Evolutionary conservation across 2,329 filamentous ascomycete species (phyloP), one percentile per base, ranked within the genome.

Genomic region (Fusarium xylarioides): DNA sequence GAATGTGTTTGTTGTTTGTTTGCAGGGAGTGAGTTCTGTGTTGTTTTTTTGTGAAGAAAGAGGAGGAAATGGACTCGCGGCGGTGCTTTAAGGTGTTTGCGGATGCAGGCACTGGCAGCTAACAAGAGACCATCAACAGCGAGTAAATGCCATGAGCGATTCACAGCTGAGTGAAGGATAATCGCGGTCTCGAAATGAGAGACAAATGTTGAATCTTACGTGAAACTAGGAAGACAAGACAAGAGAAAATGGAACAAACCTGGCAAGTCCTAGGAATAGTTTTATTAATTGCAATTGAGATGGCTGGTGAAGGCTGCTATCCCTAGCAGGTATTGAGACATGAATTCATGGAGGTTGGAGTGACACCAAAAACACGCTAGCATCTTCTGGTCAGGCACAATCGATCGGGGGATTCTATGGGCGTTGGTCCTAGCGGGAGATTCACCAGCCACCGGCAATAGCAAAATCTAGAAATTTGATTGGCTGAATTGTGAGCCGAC

Each of bases 281-380:
- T 77, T 75, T 77, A 78, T 71, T 63, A 30, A 62, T 47, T 69
- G 59, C 63, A 77, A 78, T 74, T 75, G 28, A 67, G 76, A 77
- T 77, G 76, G 76, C 76, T 78, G 76, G 76, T 75, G 63, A 68
- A 70, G 58, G 26, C 46, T 52, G 30, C 35, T 44, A 64, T 69
- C 58, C 66, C 66, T 69, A 32, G 50, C 38, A 42, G 47, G 54
- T 38, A 40, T 43, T 18, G 59, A 55, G 50, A 68, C 49, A 35
- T 59, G 63, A 67, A 74, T 74, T 76, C 63, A 65, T 71, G 75
- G 76, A 74, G 76, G 76, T 75, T 78, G 76, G 76, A 71, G 66
- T 65, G 66, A 47, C 58, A 61, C 62, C 54, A 66, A 59, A 57
- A 56, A 60, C 53, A 49, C 66, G 63, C 74, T 74, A 76, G 60